Base-by-base conservation (phyloP, 257 asterid species). In the Fraxinus excelsior region DNA sequence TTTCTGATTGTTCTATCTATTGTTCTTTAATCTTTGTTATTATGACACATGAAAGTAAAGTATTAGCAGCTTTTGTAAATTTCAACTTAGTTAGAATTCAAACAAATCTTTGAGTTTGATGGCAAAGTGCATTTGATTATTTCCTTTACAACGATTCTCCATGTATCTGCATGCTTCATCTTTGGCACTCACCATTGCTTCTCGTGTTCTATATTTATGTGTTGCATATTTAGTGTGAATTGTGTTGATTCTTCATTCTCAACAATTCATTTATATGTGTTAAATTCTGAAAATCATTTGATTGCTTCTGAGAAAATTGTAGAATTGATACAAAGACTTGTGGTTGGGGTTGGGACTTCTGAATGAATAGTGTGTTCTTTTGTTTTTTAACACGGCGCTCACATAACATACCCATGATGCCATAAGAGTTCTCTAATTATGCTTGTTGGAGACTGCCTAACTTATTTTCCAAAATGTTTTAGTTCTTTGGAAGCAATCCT, bases 1-100 rank as follows among this genome's bases (percentile, higher is more conserved):
- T 68, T 75, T 79, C 74, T 56, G 72, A 69, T 74, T 64, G 69
- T 51, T 82, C n/a, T 37, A 53, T 51, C 75, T 73, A 65, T n/a
- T 46, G 70, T 70, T 31, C 66, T 66, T 29, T 82, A 58, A 26
- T 21, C 66, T 58, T 3, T 60, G 65, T 19, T 56, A 56, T 21
- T 56, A 21, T 6, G 23, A n/a, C 23, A 60, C 67, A 2, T 60
- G 14, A 28, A 71, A 23, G 68, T 29, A 62, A 60, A 38, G 1
- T 73, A 18, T 58, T 5, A 31, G 65, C 75, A 69, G 79, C 74
- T 16, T 67, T 77, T 70, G 75, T 72, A 31, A 69, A 72, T 80
- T 72, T 29, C 71, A 65, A 29, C 71, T 67, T 29, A 7, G 68
- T 77, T 67, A 72, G 81, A 72, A 46, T 77, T 76, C 34, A 67